Percentiles rank a stretch among this genome's conserved stretches.
phyloP scores from a whole-genome alignment of 306 rosid species.

The Macrotyloma uniflorum region DNA sequence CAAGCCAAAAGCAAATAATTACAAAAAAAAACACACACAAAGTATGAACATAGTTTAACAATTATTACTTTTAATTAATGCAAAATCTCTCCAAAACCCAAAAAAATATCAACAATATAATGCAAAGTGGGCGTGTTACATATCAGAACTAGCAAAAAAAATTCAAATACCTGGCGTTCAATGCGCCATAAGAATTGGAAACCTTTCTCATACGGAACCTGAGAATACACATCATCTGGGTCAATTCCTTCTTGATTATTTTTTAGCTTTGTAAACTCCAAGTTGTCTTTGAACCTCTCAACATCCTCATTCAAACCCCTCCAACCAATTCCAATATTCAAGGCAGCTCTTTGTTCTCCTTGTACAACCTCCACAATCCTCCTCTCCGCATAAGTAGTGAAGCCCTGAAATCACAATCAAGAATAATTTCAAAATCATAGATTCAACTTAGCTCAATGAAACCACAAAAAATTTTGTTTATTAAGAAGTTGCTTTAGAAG shows the following conservation, averaged over 20 bases:
- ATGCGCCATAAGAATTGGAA: conserved; percentile 95
- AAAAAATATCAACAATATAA: background rate
- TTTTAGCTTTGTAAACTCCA: conserved; percentile 92
- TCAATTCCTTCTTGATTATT: conserved; percentile 83
- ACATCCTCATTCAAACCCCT: conserved; percentile 71
- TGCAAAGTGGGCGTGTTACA: background rate
- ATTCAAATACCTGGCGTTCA: conserved; percentile 72
- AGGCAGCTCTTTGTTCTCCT: conserved; percentile 76
- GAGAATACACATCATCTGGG: conserved; percentile 87
- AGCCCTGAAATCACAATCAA: conserved; percentile 62
- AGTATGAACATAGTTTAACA: background rate
- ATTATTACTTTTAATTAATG: background rate
- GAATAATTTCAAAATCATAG: background rate
- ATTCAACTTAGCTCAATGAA: background rate
- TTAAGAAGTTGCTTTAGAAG: too few relatives aligned
- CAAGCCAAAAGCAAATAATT: too few relatives aligned
- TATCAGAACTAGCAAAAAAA: background rate
- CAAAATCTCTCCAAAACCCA: conserved; percentile 5
- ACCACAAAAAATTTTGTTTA: too few relatives aligned
- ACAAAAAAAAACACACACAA: background rate
- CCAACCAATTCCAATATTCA: conserved; percentile 91
- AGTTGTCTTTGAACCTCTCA: conserved; percentile 85
- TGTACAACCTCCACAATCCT: conserved; percentile 95
- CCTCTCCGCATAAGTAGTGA: conserved; percentile 90
- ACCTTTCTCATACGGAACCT: conserved; percentile 92